Base-by-base conservation (phyloP, 2,329 filamentous ascomycete genomes). In the Colletotrichum godetiae region DNA sequence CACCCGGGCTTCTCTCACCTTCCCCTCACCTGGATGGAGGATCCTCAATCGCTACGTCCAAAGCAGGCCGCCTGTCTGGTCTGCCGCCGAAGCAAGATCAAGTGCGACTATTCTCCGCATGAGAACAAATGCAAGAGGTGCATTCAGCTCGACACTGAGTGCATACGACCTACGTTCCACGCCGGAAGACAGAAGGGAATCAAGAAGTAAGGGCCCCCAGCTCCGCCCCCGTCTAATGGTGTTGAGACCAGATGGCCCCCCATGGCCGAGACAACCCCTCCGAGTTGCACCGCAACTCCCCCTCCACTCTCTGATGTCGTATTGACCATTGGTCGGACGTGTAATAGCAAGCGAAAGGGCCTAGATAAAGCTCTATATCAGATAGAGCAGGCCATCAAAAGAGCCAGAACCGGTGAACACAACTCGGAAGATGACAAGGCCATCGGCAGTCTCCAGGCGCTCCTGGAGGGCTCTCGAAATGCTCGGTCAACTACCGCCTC, bases 151-250 rank as follows among this genome's bases (percentile, higher is more conserved):
- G 85, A 88, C 42, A 79, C 83, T 15, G 90, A 93, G 72, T 94
- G 92, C 79, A 84, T 93, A 6, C 90, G 93, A 2, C 92, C 88
- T n/a, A 89, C 89, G n/a, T 93, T 94, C 78, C 92, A 94, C 74
- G 88, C 93, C 4, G 92, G 92, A 8, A 86, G 93, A 62, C 92
- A 93, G 78, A 94, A 94, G 79, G 93, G 92, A 27, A 92, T 94
- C 73, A 94, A 94, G 81, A 94, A 94, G 92, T 92, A 82, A 82
- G 85, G 76, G 53, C 29, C 61, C n/a, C 49, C 33, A 46, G 10
- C 42, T 5, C 19, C 46, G 59, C 49, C 15, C n/a, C 31, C 35
- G 1, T 33, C n/a, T 59, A 46, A 31, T 22, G 59, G 59, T 35
- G 12, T n/a, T 55, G 46, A 49, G 27, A 24, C 46, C 42, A 49